Percentiles rank a stretch among this genome's conserved stretches.
Conservation (phyloP, 108 stramenopile species). For the Cyclostephanos tholiformis region DNA sequence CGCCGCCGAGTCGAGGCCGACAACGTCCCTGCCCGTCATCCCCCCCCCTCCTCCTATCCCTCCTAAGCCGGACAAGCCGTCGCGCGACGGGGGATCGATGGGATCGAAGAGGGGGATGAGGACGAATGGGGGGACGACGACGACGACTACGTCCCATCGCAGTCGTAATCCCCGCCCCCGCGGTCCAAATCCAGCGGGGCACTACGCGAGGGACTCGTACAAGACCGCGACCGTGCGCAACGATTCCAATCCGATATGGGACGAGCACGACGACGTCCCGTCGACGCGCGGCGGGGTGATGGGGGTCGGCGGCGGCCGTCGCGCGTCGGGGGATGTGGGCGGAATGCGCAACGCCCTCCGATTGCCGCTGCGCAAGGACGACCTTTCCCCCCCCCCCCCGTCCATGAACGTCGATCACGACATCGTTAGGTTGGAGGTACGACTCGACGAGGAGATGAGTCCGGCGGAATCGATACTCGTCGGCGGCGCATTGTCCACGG, state of each 20-base stretch:
- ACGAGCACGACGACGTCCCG: not conserved
- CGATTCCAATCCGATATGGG: constrained; percentile 79
- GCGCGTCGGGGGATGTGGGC: not conserved
- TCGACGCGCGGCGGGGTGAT: too few species aligned
- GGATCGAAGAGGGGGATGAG: too few species aligned
- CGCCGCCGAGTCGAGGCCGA: not conserved
- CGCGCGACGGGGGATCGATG: too few species aligned
- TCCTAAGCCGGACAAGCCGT: too few species aligned
- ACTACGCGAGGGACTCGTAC: constrained; percentile 40
- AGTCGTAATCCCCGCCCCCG: not conserved
- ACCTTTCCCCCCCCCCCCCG: constrained; percentile 37
- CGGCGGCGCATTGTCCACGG: constrained; percentile 31
- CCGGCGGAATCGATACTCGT: constrained; percentile 36
- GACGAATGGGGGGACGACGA: too few species aligned
- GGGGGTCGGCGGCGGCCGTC: not conserved
- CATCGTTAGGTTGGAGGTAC: constrained; percentile 49
- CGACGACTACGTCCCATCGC: not conserved
- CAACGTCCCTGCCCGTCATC: too few species aligned
- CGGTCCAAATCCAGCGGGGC: constrained; percentile 24
- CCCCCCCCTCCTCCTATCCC: too few species aligned
- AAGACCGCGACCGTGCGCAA: constrained; percentile 59
- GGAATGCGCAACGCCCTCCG: constrained; percentile 50
- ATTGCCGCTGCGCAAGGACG: constrained; percentile 68
- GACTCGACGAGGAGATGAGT: constrained; percentile 72
- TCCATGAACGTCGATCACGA: constrained; percentile 58